Base-by-base conservation (phyloP, 2,329 filamentous ascomycete species). In the Colletotrichum brevisporum region DNA sequence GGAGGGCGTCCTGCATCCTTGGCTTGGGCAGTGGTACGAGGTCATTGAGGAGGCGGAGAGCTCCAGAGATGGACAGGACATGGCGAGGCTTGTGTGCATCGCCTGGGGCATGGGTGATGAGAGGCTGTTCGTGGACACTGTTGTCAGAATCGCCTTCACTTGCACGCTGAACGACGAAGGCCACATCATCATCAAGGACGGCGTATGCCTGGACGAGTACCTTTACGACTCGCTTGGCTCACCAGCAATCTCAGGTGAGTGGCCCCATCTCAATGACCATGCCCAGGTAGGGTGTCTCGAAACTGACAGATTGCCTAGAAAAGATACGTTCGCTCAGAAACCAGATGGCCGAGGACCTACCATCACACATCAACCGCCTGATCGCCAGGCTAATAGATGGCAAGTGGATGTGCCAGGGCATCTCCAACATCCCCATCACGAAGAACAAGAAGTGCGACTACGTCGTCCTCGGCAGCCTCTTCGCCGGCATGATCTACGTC, bases 381-480 rank as follows among this genome's bases (percentile, higher is more conserved):
- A 41, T 69, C 26, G 26, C n/a, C 5, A 51, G 51, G 16, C 3
- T 69, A 13, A 61, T 69, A 4, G 67, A 69, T 0, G 67, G 67
- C 1, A 67, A 61, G 26, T 69, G 67, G 67, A 58, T 69, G 16
- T 69, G 67, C 18, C 26, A 36, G 21, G 63, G 67, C 1, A 67
- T 69, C 10, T 67, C 67, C 5, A 63, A 60, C 21, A 69, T 69
- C 16, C 67, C 67, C 2, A 47, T 69, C 21, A 69, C 67, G 0
- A 55, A 64, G 13, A 59, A 69, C 26, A 69, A 69, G 4, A 69
- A 57, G n/a, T 69, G 67, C 51, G 67, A 69, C 18, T 69, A 69
- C 16, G 26, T 69, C 4, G 62, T 69, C 2, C 21, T 69, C 4
- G 67, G 67, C 6, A 69, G 67, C 18, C 10, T 69, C 9, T 61